Base-by-base conservation (phyloP, 2,329 filamentous ascomycete species). In the Raffaelea arxii region DNA sequence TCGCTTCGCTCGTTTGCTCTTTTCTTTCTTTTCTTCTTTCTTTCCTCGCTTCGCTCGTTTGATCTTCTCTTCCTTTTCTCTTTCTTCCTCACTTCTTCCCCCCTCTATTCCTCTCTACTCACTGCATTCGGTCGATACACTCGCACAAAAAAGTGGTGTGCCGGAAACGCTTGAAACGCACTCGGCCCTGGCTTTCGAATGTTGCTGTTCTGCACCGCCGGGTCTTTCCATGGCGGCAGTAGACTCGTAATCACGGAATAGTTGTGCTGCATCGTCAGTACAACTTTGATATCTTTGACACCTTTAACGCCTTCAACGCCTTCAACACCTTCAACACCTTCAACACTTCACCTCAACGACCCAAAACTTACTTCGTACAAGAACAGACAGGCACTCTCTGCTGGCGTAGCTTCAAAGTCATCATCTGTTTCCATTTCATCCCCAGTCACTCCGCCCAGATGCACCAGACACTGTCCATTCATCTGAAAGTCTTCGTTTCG, bases 141-240 rank as follows among this genome's bases (percentile, higher is more conserved):
- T 11, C 74, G 67, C 22, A 69, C 68, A 47, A 78, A 79, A 55
- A 75, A 78, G 54, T 79, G 75, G 48, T 79, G 76, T 11, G 70
- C 65, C 2, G 76, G 76, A 45, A 79, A 79, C 0, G 59, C 59
- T 32, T 63, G 63, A 50, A 76, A 78, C 37, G 61, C 58, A 3
- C 61, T 59, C 0, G 76, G 71, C 0, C 74, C 74, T 18, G 64
- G 57, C 22, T 62, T 63, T 41, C 63, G 63, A 43, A 75, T 58
- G 10, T 51, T 49, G 48, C 64, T 63, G 44, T 55, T 53, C 30
- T 67, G 59, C 16, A 61, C 55, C 2, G 63, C 54, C 2, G 63
- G 56, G 18, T 63, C 57, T 49, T 63, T 64, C 65, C 66, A 70
- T 6, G 62, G 58, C 4, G 62, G 51, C 7, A 63, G 56, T 44